Conservation (phyloP, 1,139 yeast species). For the Suhomyces panamericanus region DNA sequence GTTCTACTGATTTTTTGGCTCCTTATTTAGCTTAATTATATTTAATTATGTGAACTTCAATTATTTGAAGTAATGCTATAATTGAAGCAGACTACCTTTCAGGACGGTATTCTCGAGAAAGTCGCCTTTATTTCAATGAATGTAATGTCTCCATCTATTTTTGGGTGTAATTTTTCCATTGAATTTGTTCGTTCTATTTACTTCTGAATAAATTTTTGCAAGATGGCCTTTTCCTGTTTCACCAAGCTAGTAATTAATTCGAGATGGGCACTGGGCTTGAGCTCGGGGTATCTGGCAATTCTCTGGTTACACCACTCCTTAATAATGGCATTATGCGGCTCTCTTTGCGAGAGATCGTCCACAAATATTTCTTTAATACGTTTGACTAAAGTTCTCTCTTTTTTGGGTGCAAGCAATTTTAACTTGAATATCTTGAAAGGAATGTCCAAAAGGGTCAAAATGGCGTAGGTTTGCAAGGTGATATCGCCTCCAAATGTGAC, state of each 20-base stretch:
- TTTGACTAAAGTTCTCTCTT: conserved; percentile 15
- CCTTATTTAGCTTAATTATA: too few species aligned
- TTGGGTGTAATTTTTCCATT: too few species aligned
- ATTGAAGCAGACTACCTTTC: too few species aligned
- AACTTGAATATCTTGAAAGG: conserved; percentile 19
- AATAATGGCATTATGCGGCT: conserved; percentile 13
- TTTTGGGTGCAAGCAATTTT: conserved; percentile 11
- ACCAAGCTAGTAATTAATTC: conserved; percentile 14
- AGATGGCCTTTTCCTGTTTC: conserved; percentile 20
- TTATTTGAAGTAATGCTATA: too few species aligned
- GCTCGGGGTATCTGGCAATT: conserved; percentile 15
- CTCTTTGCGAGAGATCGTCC: conserved; percentile 8
- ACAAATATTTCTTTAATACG: conserved; percentile 15
- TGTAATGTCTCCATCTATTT: too few species aligned
- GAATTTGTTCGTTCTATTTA: too few species aligned
- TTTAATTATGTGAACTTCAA: too few species aligned
- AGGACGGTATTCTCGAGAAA: too few species aligned
- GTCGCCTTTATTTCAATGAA: too few species aligned
- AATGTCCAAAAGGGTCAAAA: conserved; percentile 19
- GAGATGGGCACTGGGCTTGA: conserved; percentile 8
- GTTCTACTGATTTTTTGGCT: too few species aligned
- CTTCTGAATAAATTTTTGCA: conserved; percentile 12
- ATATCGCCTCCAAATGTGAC: conserved; percentile 39
- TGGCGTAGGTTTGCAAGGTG: conserved; percentile 38
- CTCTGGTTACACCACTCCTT: conserved; percentile 21